Evolutionary conservation across 2,329 filamentous ascomycete species (phyloP).

Genomic region (Hypoxylon sp.): DNA sequence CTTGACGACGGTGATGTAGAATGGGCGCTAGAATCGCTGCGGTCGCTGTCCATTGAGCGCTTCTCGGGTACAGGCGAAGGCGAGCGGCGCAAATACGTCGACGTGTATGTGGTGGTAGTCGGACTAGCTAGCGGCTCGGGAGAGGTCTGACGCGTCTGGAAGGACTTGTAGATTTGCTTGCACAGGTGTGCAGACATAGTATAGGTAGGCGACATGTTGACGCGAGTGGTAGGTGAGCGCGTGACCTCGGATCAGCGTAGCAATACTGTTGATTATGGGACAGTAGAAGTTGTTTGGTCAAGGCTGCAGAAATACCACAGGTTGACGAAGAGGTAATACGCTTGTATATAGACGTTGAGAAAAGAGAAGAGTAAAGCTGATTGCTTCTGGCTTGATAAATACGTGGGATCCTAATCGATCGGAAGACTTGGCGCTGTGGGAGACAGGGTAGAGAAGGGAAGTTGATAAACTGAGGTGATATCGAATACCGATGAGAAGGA

Average conservation of each 20-base stretch:
- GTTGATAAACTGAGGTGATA: slow-evolving; percentile 17
- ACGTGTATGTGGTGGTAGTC: slow-evolving; percentile 48
- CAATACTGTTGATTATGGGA: not conserved
- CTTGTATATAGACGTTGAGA: slow-evolving; percentile 18
- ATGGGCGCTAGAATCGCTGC: slow-evolving; percentile 54
- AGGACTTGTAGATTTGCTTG: slow-evolving; percentile 73
- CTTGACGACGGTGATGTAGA: slow-evolving; percentile 52
- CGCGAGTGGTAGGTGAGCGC: slow-evolving; percentile 14
- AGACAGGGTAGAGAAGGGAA: slow-evolving; percentile 17
- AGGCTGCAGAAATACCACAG: slow-evolving; percentile 1
- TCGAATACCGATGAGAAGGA: slow-evolving; percentile 21
- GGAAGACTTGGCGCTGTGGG: slow-evolving; percentile 24
- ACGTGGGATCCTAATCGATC: slow-evolving; percentile 11
- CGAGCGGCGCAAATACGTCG: slow-evolving; percentile 51
- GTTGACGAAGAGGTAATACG: slow-evolving; percentile 11
- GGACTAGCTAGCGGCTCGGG: slow-evolving; percentile 53
- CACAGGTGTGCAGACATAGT: slow-evolving; percentile 74
- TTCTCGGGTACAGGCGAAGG: slow-evolving; percentile 59
- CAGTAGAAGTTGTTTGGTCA: not conserved
- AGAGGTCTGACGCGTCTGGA: slow-evolving; percentile 64
- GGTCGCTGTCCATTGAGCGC: slow-evolving; percentile 65
- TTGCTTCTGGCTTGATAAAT: slow-evolving; percentile 20
- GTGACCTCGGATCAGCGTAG: slow-evolving; percentile 21
- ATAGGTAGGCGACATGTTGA: slow-evolving; percentile 70
- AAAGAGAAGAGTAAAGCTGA: slow-evolving; percentile 6